phyloP scores from a whole-genome alignment of 768 basidiomycete species.

The Hygrocybe punicea region DNA sequence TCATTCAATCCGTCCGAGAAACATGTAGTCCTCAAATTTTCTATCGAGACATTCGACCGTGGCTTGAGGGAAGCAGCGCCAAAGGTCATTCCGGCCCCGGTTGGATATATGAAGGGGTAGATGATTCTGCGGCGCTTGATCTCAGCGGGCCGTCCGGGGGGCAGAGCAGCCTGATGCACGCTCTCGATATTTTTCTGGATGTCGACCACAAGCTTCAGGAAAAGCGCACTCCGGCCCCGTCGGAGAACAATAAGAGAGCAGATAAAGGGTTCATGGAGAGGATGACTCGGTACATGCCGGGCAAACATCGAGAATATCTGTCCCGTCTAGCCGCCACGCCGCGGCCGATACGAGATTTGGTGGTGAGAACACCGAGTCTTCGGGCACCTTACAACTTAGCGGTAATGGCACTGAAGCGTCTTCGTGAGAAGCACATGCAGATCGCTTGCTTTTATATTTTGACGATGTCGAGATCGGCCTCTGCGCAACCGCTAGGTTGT shows the following conservation, averaged over 20 bases:
- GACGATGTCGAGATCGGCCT: conserved; percentile 67
- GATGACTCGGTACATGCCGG: conserved; percentile 95
- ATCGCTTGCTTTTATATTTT: conserved; percentile 87
- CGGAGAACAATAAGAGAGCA: conserved; percentile 59
- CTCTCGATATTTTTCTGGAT: conserved; percentile 80
- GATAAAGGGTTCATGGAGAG: conserved; percentile 84
- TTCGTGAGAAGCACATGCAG: conserved; percentile 86
- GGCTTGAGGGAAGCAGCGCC: conserved; percentile 82
- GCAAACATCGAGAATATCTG: conserved; percentile 83
- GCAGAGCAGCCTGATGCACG: conserved; percentile 88
- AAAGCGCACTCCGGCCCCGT: conserved; percentile 64
- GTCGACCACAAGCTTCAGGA: conserved; percentile 82
- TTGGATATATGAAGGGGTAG: conserved; percentile 81
- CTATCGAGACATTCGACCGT: conserved; percentile 86
- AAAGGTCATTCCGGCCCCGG: conserved; percentile 47
- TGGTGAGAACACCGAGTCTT: conserved; percentile 52
- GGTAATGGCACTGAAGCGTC: conserved; percentile 71
- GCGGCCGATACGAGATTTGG: conserved; percentile 61
- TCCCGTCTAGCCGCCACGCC: conserved; percentile 56
- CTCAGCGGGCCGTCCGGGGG: conserved; percentile 90
- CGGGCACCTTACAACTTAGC: conserved; percentile 77
- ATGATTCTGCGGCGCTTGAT: conserved; percentile 53
- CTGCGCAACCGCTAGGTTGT: conserved; percentile 40
- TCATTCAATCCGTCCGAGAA: conserved; percentile 66
- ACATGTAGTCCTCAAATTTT: conserved; percentile 82